A percentile compares a stretch with the other conserved stretches of the same genome.
phyloP scores from a whole-genome alignment of 2,329 filamentous ascomycete genomes.

The Neofusicoccum laricinum region DNA sequence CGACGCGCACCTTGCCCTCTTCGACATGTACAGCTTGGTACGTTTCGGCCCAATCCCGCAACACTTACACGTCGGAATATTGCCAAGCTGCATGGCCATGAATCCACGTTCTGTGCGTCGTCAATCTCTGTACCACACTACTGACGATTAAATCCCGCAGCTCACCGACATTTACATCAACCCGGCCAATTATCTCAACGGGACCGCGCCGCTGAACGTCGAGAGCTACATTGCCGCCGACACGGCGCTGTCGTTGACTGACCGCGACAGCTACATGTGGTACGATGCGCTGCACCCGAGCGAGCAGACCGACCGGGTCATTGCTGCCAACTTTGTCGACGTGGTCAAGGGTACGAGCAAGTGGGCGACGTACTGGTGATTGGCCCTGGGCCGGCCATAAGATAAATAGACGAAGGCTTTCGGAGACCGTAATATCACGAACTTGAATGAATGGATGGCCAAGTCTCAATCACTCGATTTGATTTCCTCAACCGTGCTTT shows the following conservation, averaged over 20 bases:
- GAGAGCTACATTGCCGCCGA: constrained; percentile 56
- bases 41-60: constrained; percentile 17
- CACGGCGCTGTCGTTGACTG: constrained; percentile 37
- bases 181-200: constrained; percentile 61
- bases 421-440: no score
- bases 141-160: constrained; percentile 24
- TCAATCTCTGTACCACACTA: not conserved
- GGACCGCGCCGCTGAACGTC: constrained; percentile 60
- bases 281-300: constrained; percentile 72
- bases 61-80: no score
- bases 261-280: constrained; percentile 57
- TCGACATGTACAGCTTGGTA: constrained; percentile 63
- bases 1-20: constrained; percentile 61
- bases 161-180: constrained; percentile 63
- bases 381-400: no score
- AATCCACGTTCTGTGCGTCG: not conserved
- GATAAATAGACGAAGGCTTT: no score
- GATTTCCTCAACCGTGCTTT: no score
- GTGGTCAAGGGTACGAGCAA: constrained; percentile 51
- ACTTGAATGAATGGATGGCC: not conserved
- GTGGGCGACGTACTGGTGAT: constrained; percentile 45
- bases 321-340: constrained; percentile 56
- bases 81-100: no score
- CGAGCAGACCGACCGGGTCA: constrained; percentile 57
- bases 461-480: not conserved